These are phyloP conservation scores for Aspergillus udagawae DNA, from an alignment of 2,329 filamentous ascomycete species.

Conservation along the genomic window DNA sequence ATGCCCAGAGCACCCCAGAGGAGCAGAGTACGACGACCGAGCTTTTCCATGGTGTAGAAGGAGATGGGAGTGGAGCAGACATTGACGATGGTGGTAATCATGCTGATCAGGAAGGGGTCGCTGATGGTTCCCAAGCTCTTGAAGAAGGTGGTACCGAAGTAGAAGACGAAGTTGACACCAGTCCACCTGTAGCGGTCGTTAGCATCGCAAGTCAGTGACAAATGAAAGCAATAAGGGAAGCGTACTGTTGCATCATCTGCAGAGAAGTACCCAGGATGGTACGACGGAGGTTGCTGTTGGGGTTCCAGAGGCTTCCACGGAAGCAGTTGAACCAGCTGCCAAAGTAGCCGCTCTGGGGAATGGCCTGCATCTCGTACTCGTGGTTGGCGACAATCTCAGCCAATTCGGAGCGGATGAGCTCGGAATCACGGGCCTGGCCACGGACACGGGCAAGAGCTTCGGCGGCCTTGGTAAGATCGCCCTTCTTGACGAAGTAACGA, in stretches of 20 bases:
- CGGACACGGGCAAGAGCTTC: slow-evolving; percentile 63
- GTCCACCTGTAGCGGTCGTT: slow-evolving; percentile 47
- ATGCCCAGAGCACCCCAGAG: slow-evolving; percentile 76
- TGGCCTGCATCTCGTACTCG: slow-evolving; percentile 71
- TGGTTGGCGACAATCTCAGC: slow-evolving; percentile 86
- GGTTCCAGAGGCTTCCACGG: slow-evolving; percentile 50
- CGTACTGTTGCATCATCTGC: slow-evolving; percentile 72
- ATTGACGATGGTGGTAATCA: slow-evolving; percentile 86
- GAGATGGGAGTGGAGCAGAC: slow-evolving; percentile 80
- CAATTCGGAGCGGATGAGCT: slow-evolving; percentile 73
- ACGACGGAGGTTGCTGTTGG: slow-evolving; percentile 58
- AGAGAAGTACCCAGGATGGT: slow-evolving; percentile 68
- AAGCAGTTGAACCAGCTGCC: slow-evolving; percentile 66
- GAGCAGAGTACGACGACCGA: slow-evolving; percentile 76
- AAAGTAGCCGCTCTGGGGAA: slow-evolving; percentile 63
- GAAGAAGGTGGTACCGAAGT: slow-evolving; percentile 83
- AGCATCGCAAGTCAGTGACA: background rate
- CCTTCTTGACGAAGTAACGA: slow-evolving; percentile 79
- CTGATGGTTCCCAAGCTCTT: slow-evolving; percentile 68
- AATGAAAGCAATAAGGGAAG: slow-evolving; percentile 20
- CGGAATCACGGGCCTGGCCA: slow-evolving; percentile 67
- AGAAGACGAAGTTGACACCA: slow-evolving; percentile 91
- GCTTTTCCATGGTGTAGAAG: slow-evolving; percentile 78
- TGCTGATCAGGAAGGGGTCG: slow-evolving; percentile 76
- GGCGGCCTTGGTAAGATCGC: slow-evolving; percentile 62